Evolutionary conservation across 2,329 filamentous ascomycete genomes (phyloP).

Genomic region (Dendrostoma leiphaemia): DNA sequence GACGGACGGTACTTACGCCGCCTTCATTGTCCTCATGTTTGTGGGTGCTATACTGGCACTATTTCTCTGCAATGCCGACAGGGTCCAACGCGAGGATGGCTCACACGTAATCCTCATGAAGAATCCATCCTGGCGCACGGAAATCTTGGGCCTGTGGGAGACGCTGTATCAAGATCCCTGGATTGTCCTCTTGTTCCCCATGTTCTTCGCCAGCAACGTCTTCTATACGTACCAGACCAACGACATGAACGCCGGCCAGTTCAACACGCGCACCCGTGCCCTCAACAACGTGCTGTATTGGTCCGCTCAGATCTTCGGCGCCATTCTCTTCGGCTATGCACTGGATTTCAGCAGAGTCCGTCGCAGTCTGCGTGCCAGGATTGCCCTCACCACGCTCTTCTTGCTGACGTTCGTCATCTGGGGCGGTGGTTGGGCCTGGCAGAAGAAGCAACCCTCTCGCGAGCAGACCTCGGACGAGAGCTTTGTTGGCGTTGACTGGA

Average conservation of each 20-base stretch:
- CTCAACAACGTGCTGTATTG: slow-evolving; percentile 81
- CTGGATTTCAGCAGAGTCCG: slow-evolving; percentile 62
- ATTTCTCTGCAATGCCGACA: slow-evolving; percentile 67
- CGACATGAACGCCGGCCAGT: slow-evolving; percentile 66
- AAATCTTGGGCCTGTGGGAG: slow-evolving; percentile 73
- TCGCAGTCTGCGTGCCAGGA: slow-evolving; percentile 67
- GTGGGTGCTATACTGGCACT: slow-evolving; percentile 68
- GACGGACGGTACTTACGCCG: slow-evolving; percentile 80
- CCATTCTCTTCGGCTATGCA: slow-evolving; percentile 67
- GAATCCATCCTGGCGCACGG: slow-evolving; percentile 81
- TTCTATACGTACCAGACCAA: slow-evolving; percentile 78
- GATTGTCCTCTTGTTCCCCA: slow-evolving; percentile 74
- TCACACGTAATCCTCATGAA: slow-evolving; percentile 84
- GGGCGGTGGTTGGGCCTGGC: slow-evolving; percentile 80
- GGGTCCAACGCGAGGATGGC: slow-evolving; percentile 73
- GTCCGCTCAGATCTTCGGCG: slow-evolving; percentile 74
- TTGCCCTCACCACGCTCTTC: slow-evolving; percentile 60
- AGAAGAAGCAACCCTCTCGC: slow-evolving; percentile 58
- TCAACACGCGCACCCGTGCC: slow-evolving; percentile 70
- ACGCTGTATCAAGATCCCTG: slow-evolving; percentile 69
- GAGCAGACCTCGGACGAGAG: slow-evolving; percentile 27
- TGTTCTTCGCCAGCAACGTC: slow-evolving; percentile 79
- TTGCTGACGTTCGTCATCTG: slow-evolving; percentile 73
- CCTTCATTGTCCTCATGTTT: slow-evolving; percentile 81
- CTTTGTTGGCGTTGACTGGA: slow-evolving; percentile 58